phyloP scores from a whole-genome alignment of 306 rosid genomes.

The Neltuma alba region DNA sequence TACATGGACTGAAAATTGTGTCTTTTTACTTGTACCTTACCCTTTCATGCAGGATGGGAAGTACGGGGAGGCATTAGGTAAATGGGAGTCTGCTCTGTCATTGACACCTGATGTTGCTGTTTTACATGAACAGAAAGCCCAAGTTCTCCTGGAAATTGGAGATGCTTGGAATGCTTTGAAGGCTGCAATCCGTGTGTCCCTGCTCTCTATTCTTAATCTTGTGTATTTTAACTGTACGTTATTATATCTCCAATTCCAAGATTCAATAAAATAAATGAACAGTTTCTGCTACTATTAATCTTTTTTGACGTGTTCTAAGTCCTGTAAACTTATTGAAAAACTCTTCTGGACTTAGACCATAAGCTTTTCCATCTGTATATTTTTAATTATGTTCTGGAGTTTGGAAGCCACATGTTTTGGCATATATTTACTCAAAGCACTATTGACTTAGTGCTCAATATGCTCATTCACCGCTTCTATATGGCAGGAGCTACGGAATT shows the following conservation, averaged over 20 bases:
- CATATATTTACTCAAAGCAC: not conserved
- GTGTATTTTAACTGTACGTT: not conserved
- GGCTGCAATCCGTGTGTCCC: constrained; percentile 75
- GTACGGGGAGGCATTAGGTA: constrained; percentile 77
- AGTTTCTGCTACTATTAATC: not conserved
- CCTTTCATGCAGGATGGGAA: constrained; percentile 64
- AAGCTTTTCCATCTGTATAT: not conserved
- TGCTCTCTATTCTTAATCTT: constrained; percentile 20
- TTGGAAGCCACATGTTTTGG: constrained; percentile 1
- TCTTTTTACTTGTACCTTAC: constrained; percentile 8
- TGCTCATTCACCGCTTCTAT: constrained; percentile 27
- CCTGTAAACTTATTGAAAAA: constrained; percentile 5
- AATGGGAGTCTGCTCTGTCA: constrained; percentile 90
- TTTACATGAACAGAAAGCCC: constrained; percentile 89
- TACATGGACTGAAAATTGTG: not conserved
- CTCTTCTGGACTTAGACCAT: not conserved
- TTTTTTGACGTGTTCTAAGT: not conserved
- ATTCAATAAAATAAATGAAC: constrained; percentile 14
- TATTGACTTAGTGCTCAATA: constrained; percentile 2
- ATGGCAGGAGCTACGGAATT: constrained; percentile 84
- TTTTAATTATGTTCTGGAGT: constrained; percentile 15
- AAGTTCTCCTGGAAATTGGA: constrained; percentile 82
- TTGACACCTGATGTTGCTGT: constrained; percentile 69
- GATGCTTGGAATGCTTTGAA: constrained; percentile 90
- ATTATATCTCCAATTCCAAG: constrained; percentile 19